Conservation (phyloP, 768 basidiomycete genomes). For the Rhizopogon vinicolor region DNA sequence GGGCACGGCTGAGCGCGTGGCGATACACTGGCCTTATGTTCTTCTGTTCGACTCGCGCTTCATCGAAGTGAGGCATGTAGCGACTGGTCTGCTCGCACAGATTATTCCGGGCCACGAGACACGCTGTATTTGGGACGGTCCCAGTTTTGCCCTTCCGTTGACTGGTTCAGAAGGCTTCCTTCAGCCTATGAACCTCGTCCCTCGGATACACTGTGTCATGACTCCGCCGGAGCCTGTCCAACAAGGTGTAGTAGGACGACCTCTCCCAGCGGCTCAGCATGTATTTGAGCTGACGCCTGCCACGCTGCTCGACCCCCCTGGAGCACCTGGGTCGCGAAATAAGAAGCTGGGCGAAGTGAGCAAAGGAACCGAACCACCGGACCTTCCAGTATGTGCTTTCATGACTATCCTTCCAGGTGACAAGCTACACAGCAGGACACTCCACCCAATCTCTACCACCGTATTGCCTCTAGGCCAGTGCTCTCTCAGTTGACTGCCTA, state of each 20-base stretch:
- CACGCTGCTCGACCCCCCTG: too few species aligned
- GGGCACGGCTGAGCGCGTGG: constrained; percentile 82
- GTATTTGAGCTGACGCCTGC: constrained; percentile 68
- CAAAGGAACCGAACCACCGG: too few species aligned
- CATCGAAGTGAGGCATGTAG: constrained; percentile 85
- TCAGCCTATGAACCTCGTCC: constrained; percentile 59
- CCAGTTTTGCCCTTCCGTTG: constrained; percentile 34
- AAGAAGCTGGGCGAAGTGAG: too few species aligned
- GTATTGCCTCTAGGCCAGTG: too few species aligned
- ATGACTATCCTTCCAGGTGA: too few species aligned
- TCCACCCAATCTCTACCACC: too few species aligned
- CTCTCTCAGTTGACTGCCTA: too few species aligned
- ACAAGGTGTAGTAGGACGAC: constrained; percentile 33
- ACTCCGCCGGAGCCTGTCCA: constrained; percentile 40
- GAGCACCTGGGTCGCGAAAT: too few species aligned
- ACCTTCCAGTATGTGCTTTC: too few species aligned
- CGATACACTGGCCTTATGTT: constrained; percentile 86
- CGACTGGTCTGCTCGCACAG: constrained; percentile 74
- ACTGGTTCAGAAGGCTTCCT: constrained; percentile 28
- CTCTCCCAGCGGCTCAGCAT: constrained; percentile 58
- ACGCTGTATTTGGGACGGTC: constrained; percentile 88
- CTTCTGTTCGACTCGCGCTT: constrained; percentile 86
- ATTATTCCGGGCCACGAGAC: constrained; percentile 80
- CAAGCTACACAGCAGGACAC: too few species aligned
- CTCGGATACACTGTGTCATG: constrained; percentile 87